These are phyloP conservation scores for Mariannaea elegans DNA, from an alignment of 2,329 filamentous ascomycete species.

Conservation along the genomic window DNA sequence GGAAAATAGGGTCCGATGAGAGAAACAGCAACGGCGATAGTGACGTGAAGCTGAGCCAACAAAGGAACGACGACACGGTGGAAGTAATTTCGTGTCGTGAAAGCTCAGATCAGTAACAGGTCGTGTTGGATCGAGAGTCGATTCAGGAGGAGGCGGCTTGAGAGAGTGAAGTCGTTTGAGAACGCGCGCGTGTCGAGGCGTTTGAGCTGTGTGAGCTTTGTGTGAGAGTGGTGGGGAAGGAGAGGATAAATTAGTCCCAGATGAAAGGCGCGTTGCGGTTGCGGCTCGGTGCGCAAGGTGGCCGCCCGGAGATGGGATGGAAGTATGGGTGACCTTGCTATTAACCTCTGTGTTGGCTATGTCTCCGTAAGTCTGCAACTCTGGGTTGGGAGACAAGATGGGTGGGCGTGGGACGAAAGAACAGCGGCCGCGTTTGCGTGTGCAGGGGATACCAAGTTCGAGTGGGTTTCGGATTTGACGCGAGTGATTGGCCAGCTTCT, in stretches of 20 bases:
- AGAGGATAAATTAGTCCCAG: slow-evolving; percentile 1
- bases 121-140: slow-evolving; percentile 7
- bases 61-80: background rate
- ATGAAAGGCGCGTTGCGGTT: slow-evolving; percentile 23
- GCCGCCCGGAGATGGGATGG: slow-evolving; percentile 1
- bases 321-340: slow-evolving; percentile 17
- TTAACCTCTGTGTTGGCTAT: slow-evolving; percentile 5
- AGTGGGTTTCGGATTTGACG: slow-evolving; percentile 13
- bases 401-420: slow-evolving; percentile 15
- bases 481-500: slow-evolving; percentile 10
- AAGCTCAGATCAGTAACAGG: slow-evolving; percentile 16
- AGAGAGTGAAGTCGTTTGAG: slow-evolving; percentile 1
- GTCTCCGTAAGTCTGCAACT: background rate
- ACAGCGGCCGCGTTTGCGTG: slow-evolving; percentile 20
- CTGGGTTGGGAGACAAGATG: slow-evolving; percentile 12
- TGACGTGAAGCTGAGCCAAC: background rate
- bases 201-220: slow-evolving; percentile 14
- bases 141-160: slow-evolving; percentile 16
- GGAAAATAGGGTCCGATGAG: background rate
- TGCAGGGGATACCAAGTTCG: slow-evolving; percentile 10
- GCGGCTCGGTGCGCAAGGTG: slow-evolving; percentile 18
- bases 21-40: slow-evolving; percentile 2
- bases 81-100: slow-evolving; percentile 1
- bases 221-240: slow-evolving; percentile 15
- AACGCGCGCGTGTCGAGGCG: slow-evolving; percentile 13